These are phyloP conservation scores for Herpetospermum pedunculosum DNA, from an alignment of 306 rosid species.

Conservation along the genomic window DNA sequence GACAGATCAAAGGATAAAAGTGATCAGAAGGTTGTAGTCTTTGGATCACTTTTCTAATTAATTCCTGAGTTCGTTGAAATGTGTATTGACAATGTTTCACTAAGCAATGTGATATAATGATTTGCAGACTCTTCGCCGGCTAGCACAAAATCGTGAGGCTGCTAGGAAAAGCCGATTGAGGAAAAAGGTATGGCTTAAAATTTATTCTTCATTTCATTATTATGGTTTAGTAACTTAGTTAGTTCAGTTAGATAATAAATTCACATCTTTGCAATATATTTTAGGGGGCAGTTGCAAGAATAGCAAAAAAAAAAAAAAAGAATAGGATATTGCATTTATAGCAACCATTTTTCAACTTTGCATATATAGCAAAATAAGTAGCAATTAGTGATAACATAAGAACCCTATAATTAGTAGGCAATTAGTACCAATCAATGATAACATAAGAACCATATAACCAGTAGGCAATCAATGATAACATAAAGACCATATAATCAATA, in stretches of 20 bases:
- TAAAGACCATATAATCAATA: too few relatives aligned
- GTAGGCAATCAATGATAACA: too few relatives aligned
- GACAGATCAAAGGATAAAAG: constrained; percentile 84
- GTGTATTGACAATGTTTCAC: constrained; percentile 5
- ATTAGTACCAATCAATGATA: too few relatives aligned
- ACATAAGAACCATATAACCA: too few relatives aligned
- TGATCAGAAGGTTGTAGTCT: constrained; percentile 74
- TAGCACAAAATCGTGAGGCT: constrained; percentile 98
- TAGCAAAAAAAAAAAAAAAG: too few relatives aligned
- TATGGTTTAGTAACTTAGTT: neutral
- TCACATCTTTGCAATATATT: neutral
- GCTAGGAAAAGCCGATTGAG: constrained; percentile 95
- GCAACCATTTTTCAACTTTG: too few relatives aligned
- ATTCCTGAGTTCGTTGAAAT: neutral
- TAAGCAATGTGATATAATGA: constrained; percentile 4
- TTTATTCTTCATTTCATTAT: neutral
- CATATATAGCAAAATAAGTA: too few relatives aligned
- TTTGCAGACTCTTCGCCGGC: constrained; percentile 79
- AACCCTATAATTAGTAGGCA: too few relatives aligned
- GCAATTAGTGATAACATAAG: too few relatives aligned
- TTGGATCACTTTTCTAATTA: neutral
- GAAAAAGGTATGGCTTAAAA: constrained; percentile 50
- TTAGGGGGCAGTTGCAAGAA: too few relatives aligned
- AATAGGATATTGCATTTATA: too few relatives aligned
- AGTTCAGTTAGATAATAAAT: neutral